Evolutionary conservation across 768 basidiomycete species (phyloP).

Genomic region (Phaffia tasmanica): DNA sequence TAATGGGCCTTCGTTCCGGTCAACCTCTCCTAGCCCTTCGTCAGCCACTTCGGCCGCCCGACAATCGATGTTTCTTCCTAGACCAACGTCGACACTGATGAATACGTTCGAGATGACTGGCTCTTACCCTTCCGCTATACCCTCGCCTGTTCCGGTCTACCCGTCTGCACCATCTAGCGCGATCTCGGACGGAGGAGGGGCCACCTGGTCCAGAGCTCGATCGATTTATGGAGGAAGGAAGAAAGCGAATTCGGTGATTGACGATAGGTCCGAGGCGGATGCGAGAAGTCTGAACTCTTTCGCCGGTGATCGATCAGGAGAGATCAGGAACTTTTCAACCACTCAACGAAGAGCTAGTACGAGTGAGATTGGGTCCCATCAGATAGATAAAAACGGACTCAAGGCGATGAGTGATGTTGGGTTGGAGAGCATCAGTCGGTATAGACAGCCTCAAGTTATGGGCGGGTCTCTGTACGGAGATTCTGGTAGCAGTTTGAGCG

Average conservation of each 20-base stretch:
- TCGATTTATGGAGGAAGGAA: not conserved
- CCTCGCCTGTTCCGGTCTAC: not conserved
- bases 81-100: slow-evolving; percentile 22
- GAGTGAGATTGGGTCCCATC: not conserved
- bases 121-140: slow-evolving; percentile 16
- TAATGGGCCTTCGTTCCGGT: not conserved
- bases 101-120: slow-evolving; percentile 10
- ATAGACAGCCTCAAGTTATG: slow-evolving; percentile 24
- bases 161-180: no score
- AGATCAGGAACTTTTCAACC: no score
- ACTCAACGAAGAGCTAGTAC: not conserved
- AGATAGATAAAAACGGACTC: not conserved
- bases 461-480: slow-evolving; percentile 6
- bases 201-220: no score
- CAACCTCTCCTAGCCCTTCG: not conserved
- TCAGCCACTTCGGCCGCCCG: not conserved
- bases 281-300: not conserved
- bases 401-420: not conserved
- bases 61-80: slow-evolving; percentile 14
- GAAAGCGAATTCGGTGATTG: not conserved
- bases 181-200: no score
- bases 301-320: no score
- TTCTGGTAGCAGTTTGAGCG: slow-evolving; percentile 20
- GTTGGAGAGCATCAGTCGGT: slow-evolving; percentile 7
- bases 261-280: not conserved